A percentile compares a stretch with the other conserved stretches of the same genome.
phyloP scores from a whole-genome alignment of 768 basidiomycete species.

The Suillus decipiens region DNA sequence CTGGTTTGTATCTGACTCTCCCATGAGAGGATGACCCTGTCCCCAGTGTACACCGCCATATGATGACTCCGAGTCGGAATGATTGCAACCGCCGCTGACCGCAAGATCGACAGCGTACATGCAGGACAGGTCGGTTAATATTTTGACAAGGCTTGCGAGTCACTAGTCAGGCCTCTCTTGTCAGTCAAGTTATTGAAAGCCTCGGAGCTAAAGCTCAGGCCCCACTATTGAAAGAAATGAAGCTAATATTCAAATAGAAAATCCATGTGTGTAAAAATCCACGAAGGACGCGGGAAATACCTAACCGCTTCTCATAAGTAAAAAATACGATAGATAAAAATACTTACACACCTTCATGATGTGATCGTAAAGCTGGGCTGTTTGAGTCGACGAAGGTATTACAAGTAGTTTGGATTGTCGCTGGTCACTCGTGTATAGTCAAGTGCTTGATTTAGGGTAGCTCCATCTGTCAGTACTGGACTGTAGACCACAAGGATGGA shows the following conservation, averaged over 20 bases:
- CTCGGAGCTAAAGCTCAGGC: neutral
- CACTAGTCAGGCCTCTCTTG: too few relatives aligned
- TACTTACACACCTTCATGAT: neutral
- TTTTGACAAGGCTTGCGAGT: too few relatives aligned
- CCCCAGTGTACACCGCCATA: neutral
- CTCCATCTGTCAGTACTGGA: neutral
- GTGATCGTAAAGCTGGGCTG: neutral
- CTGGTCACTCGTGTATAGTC: neutral
- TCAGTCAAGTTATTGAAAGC: neutral
- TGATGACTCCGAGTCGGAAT: too few relatives aligned
- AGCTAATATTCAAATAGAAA: neutral
- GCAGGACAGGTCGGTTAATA: too few relatives aligned
- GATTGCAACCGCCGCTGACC: too few relatives aligned
- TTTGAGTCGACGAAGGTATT: too few relatives aligned
- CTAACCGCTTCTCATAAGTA: neutral
- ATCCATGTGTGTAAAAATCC: neutral
- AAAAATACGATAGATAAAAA: slow-evolving; percentile 1
- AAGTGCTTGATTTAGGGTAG: neutral
- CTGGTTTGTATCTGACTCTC: neutral
- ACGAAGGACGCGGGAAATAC: neutral
- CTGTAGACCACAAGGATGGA: too few relatives aligned
- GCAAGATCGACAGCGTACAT: too few relatives aligned
- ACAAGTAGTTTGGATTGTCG: too few relatives aligned
- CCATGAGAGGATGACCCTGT: neutral
- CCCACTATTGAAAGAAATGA: neutral